Percentiles rank a stretch among this genome's conserved stretches.
phyloP scores from a whole-genome alignment of 441 rosid genomes.

The Pelargonium citronellum region DNA sequence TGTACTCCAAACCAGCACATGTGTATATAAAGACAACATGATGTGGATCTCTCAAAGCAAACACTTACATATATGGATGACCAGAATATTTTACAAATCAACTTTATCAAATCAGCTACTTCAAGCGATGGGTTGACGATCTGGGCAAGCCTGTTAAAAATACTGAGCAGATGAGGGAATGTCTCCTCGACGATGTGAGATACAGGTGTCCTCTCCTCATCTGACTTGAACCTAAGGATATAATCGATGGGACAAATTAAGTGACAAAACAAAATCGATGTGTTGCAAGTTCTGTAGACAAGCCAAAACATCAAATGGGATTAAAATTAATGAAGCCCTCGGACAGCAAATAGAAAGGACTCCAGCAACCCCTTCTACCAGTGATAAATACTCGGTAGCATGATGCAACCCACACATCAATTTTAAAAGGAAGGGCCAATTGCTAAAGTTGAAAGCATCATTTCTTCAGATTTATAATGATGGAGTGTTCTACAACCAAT shows the following conservation, averaged over 20 bases:
- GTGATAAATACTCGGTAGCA: background rate
- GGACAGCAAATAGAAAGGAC: background rate
- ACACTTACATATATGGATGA: conserved; percentile 88
- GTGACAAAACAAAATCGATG: background rate
- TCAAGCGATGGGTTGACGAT: conserved; percentile 73
- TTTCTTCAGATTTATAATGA: background rate
- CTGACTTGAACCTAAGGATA: conserved; percentile 76
- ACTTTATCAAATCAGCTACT: conserved; percentile 92
- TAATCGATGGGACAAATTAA: background rate
- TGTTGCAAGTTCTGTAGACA: background rate
- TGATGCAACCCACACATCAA: background rate
- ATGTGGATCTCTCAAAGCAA: conserved; percentile 4
- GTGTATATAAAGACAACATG: background rate
- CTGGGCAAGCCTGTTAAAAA: conserved; percentile 70
- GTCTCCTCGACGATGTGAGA: conserved; percentile 71
- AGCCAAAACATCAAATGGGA: background rate
- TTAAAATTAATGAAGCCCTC: background rate
- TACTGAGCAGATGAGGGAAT: conserved; percentile 76
- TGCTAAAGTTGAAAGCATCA: background rate
- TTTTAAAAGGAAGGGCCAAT: background rate
- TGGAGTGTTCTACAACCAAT: too few relatives aligned
- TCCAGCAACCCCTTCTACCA: background rate
- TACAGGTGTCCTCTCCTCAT: conserved; percentile 90
- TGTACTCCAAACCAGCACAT: background rate
- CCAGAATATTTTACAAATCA: conserved; percentile 97